These are phyloP conservation scores for Actinidia chinensis DNA, from an alignment of 179 eudicot species.

Conservation along the genomic window DNA sequence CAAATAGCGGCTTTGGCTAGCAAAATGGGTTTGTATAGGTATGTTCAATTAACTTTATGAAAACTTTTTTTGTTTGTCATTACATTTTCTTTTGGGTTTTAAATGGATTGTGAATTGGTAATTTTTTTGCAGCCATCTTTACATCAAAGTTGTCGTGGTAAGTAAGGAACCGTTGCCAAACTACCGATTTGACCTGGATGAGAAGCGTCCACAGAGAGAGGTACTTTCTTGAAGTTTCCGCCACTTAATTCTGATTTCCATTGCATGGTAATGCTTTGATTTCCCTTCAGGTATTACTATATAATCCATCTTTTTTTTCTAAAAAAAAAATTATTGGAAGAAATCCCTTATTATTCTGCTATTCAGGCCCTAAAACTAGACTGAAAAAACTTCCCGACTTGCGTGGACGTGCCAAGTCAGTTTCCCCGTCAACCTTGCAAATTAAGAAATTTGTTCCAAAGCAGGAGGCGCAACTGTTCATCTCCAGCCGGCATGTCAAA, in stretches of 20 bases:
- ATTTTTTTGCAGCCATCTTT: constrained; percentile 64
- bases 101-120: constrained; percentile 12
- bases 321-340: neutral
- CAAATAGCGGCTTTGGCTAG: constrained; percentile 75
- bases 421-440: no score
- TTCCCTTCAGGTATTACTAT: neutral
- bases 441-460: no score
- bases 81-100: neutral
- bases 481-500: no score
- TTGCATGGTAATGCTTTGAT: neutral
- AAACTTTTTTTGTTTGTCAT: neutral
- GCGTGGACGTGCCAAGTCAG: no score
- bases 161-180: constrained; percentile 87
- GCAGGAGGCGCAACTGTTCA: no score
- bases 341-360: neutral
- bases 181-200: constrained; percentile 92
- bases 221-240: constrained; percentile 33
- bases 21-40: constrained; percentile 82
- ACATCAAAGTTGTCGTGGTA: constrained; percentile 71
- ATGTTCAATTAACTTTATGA: constrained; percentile 18
- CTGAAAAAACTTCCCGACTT: no score
- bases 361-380: no score
- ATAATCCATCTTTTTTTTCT: neutral
- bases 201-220: constrained; percentile 92
- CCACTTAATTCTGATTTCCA: neutral